Base-by-base conservation (phyloP, 169 alveolate species). In the Neospora caninum region DNA sequence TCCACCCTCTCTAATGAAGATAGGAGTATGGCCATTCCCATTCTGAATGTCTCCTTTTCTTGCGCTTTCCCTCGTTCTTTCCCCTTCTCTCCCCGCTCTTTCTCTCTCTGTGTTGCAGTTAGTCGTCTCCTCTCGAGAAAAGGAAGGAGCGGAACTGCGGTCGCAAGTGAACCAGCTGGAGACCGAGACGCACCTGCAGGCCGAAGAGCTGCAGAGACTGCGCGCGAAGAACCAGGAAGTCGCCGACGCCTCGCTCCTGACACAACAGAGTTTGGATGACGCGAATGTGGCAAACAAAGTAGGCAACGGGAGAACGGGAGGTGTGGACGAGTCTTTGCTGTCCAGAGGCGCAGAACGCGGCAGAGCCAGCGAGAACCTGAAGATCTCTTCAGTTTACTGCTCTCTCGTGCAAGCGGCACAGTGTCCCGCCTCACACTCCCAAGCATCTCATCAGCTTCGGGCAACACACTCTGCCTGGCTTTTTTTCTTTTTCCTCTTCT, bases 241-340 rank as follows among this genome's bases (percentile, higher is more conserved):
- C 41, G 69, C 53, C 6, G 89, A 82, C 41, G 53, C 89, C 38
- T 13, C 64, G 29, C 67, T 82, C 31, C 64, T 41, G 39, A 25
- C 39, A 1, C 89, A 82, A 67, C 67, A 82, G 41, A 82, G 67
- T 18, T 29, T 82, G 29, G 89, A 82, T 42, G 89, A 82, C 31
- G n/a, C 89, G 89, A 82, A 39, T n/a, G 38, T 31, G 25, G 29
- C 89, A 13, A 38, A 82, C 67, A 82, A 82, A 36, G 89, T 82
- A 31, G 9, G 34, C 31, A 2, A 25, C 54, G 31, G 41, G 27
- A 80, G 27, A 45, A 34, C 36, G 31, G 7, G 88, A 80, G 49
- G 53, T 18, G 31, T 41, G 88, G 43, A 34, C 27, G 27, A 25
- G 88, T 27, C n/a, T n/a, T n/a, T n/a, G n/a, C n/a, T n/a, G n/a